A percentile compares a stretch with the other conserved stretches of the same genome.
Evolutionary conservation across 768 basidiomycete species (phyloP).

Genomic region (Leccinum variicolor): DNA sequence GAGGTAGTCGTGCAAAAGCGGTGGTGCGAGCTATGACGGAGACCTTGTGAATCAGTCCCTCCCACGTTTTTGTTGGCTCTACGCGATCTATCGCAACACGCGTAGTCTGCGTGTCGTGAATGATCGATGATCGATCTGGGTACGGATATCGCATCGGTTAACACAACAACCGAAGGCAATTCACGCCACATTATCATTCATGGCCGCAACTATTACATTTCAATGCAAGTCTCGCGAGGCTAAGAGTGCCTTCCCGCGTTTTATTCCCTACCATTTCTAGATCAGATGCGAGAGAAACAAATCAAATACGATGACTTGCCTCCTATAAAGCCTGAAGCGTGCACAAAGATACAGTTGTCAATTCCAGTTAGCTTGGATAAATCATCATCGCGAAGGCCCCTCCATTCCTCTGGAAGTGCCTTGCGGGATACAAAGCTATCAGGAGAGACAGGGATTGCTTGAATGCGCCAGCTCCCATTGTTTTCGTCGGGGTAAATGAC

Average conservation of each 20-base stretch:
- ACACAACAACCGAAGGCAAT: constrained; percentile 10
- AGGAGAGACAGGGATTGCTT: constrained; percentile 80
- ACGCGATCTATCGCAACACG: constrained; percentile 12
- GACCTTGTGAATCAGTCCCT: constrained; percentile 4
- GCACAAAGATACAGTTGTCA: constrained; percentile 84
- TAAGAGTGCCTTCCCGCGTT: constrained; percentile 83
- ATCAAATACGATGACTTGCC: constrained; percentile 43
- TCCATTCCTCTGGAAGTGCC: constrained; percentile 90
- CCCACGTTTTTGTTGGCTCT: constrained; percentile 11
- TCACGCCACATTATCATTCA: constrained; percentile 15
- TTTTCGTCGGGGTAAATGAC: constrained; percentile 88
- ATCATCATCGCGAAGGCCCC: constrained; percentile 84
- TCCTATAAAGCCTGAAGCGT: constrained; percentile 96
- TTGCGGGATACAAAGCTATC: constrained; percentile 91
- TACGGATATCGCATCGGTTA: constrained; percentile 6
- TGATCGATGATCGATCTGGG: neutral
- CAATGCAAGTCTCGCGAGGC: constrained; percentile 72
- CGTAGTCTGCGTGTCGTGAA: constrained; percentile 10
- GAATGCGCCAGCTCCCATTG: constrained; percentile 78
- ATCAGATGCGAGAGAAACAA: constrained; percentile 6
- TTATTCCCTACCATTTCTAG: constrained; percentile 61
- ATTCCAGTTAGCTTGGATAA: constrained; percentile 73
- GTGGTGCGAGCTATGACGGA: constrained; percentile 1
- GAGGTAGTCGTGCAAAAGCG: constrained; percentile 21
- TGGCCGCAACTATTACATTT: constrained; percentile 24